Evolutionary conservation across 371 early-diverging fungal genomes (phyloP).

Genomic region (Mortierella sp.): DNA sequence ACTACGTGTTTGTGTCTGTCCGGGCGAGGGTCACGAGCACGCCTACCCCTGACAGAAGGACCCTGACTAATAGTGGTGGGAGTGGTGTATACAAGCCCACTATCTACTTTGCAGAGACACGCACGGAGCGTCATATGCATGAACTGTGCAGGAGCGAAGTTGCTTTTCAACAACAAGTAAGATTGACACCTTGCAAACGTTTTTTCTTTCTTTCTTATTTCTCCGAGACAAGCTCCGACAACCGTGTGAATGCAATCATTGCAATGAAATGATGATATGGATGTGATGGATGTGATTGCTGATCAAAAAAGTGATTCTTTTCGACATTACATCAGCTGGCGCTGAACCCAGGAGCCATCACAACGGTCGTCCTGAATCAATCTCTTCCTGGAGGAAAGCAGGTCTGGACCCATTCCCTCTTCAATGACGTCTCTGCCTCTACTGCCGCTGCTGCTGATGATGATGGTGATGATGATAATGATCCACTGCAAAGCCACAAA

Average conservation of each 20-base stretch:
- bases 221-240: not conserved
- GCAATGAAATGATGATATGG: not conserved
- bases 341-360: conserved; percentile 27
- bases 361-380: conserved; percentile 5
- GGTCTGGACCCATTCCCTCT: not conserved
- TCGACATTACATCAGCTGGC: conserved; percentile 13
- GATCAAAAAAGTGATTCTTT: not conserved
- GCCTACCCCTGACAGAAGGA: conserved; percentile 11
- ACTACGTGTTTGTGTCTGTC: conserved; percentile 8
- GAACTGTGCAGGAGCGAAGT: conserved; percentile 32
- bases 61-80: not conserved
- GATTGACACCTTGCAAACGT: not conserved
- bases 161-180: conserved; percentile 40
- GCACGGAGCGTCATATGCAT: conserved; percentile 33
- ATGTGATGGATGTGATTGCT: not conserved
- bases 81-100: conserved; percentile 14
- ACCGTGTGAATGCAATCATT: not conserved
- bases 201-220: not conserved
- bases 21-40: conserved; percentile 3
- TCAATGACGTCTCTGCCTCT: not conserved
- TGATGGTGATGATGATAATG: not conserved
- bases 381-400: conserved; percentile 1
- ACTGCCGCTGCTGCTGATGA: no score
- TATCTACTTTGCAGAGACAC: conserved; percentile 49
- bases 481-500: conserved; percentile 34